Evolutionary conservation across 371 early-diverging fungal species (phyloP).

Genomic region (Catenaria anguillulae): DNA sequence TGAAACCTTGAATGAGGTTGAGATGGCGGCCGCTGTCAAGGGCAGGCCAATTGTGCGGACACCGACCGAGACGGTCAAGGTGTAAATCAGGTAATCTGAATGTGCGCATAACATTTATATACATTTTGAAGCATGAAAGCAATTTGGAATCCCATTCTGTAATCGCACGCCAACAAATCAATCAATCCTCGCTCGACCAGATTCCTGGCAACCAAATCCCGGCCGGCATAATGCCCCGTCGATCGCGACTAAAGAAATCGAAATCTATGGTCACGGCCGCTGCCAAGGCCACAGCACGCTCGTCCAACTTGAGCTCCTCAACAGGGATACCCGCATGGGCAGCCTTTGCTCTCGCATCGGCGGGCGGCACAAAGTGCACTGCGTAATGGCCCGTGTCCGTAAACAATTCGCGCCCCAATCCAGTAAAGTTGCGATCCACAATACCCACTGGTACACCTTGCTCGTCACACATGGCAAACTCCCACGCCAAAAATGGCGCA

Average conservation of each 20-base stretch:
- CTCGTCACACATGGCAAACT: conserved; percentile 57
- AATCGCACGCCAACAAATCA: too few species aligned
- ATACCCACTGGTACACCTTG: conserved; percentile 37
- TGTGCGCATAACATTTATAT: too few species aligned
- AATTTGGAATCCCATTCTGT: too few species aligned
- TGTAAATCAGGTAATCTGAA: too few species aligned
- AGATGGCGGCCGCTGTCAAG: conserved; percentile 61
- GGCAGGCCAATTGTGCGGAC: conserved; percentile 19
- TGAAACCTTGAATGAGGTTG: conserved; percentile 79
- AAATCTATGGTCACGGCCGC: conserved; percentile 79
- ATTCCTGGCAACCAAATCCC: not conserved
- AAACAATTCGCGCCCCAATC: conserved; percentile 75
- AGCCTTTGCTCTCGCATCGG: conserved; percentile 5
- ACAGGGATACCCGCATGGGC: conserved; percentile 1
- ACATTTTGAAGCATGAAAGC: too few species aligned
- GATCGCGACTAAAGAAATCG: conserved; percentile 78
- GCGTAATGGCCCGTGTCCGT: conserved; percentile 77
- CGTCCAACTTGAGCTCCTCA: conserved; percentile 54
- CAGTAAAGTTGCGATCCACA: conserved; percentile 66
- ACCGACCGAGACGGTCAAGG: too few species aligned
- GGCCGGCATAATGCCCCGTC: conserved; percentile 13
- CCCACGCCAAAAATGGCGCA: conserved; percentile 59
- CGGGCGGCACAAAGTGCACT: conserved; percentile 23
- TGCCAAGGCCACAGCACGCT: conserved; percentile 67
- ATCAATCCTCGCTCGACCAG: not conserved